These are phyloP conservation scores for Neckera pumila DNA, from an alignment of 225 moss, liverwort and hornwort genomes.

Conservation along the genomic window DNA sequence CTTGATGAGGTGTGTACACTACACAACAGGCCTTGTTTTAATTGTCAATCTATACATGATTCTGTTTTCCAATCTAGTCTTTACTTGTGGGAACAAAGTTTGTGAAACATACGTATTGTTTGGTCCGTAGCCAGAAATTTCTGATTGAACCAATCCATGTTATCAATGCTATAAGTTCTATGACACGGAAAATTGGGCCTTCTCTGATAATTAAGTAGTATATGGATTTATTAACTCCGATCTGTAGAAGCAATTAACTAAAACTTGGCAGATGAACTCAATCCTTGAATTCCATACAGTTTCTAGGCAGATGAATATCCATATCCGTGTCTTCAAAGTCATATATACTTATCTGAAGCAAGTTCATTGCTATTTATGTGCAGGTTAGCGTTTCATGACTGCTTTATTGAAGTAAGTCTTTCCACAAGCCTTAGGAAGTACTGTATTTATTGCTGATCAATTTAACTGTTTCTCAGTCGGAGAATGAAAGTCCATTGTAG, in stretches of 20 bases:
- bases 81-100: not conserved
- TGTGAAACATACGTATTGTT: too few relatives aligned
- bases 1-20: not conserved
- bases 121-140: not conserved
- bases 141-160: not conserved
- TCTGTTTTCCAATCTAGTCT: not conserved
- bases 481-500: not conserved
- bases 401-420: not conserved
- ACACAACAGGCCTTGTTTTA: not conserved
- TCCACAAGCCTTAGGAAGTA: not conserved
- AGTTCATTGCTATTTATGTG: not conserved
- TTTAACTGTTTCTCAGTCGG: not conserved
- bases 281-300: too few relatives aligned
- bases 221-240: too few relatives aligned
- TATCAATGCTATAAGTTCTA: too few relatives aligned
- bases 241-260: too few relatives aligned
- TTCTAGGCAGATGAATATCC: too few relatives aligned
- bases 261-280: too few relatives aligned
- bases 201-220: too few relatives aligned
- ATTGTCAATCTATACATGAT: not conserved
- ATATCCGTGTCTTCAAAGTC: too few relatives aligned
- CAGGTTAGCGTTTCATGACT: slow-evolving; percentile 1
- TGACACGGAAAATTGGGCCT: not conserved
- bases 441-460: not conserved
- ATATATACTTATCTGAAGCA: too few relatives aligned